These are phyloP conservation scores for Lepidium didymum DNA, from an alignment of 345 rosid species.

Conservation along the genomic window DNA sequence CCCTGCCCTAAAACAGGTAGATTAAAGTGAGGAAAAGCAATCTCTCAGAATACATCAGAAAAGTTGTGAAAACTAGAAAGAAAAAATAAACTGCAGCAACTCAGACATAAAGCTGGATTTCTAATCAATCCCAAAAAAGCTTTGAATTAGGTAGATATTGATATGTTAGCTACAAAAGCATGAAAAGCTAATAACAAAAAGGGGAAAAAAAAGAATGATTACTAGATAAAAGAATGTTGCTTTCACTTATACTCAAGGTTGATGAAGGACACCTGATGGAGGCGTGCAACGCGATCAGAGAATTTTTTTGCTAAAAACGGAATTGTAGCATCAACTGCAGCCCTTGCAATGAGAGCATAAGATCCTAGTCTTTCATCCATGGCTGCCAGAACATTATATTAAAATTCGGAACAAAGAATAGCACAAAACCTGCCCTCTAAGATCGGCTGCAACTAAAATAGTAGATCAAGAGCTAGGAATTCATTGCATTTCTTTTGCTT, in stretches of 20 bases:
- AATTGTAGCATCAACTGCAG: constrained; percentile 71
- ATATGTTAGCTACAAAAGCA: constrained; percentile 9
- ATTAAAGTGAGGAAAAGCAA: constrained; percentile 18
- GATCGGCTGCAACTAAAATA: constrained; percentile 7
- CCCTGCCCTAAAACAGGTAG: constrained; percentile 61
- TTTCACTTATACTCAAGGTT: constrained; percentile 5
- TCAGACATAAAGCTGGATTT: constrained; percentile 1
- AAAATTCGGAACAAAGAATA: constrained; percentile 9
- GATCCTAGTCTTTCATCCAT: constrained; percentile 96
- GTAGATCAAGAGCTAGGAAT: constrained; percentile 5
- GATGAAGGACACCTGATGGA: constrained; percentile 70
- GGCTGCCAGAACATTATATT: constrained; percentile 47
- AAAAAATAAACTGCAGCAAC: not conserved
- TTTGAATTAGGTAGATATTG: constrained; percentile 1
- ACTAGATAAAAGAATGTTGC: not conserved
- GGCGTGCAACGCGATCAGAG: constrained; percentile 58
- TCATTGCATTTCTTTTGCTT: constrained; percentile 19
- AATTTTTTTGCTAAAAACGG: constrained; percentile 65
- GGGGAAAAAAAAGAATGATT: not conserved
- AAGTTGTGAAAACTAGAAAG: not conserved
- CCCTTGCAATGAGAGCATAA: constrained; percentile 96
- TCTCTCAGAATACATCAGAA: constrained; percentile 2
- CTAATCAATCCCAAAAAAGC: not conserved
- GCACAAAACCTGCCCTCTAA: constrained; percentile 6
- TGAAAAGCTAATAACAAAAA: not conserved